Evolutionary conservation across 352 stramenopile genomes (phyloP), one percentile per base, ranked within the genome.

Genomic region (Pythium graminicola): DNA sequence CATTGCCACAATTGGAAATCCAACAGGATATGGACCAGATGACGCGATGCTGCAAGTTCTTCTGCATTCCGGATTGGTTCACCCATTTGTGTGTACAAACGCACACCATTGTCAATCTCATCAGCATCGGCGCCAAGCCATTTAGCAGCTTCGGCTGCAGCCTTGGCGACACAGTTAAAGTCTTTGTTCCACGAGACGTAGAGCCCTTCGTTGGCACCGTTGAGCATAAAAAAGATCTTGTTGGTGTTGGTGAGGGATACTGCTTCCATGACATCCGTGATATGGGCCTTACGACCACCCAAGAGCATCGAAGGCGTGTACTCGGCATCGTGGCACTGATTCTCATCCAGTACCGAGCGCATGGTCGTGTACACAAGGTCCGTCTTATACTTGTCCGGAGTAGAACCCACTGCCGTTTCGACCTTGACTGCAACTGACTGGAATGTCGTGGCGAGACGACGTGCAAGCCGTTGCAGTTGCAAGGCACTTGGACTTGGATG

Each of bases 151-250:
- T 70, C 29, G 27, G 74, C 44, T 0, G 77, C 77, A 3, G 73
- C 67, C 20, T 65, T 50, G 2, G 58, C 58, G 16, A 90, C 41
- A 38, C 81, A 90, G 10, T 70, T 65, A 39, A 85, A 88, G 29
- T 88, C 53, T 13, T 81, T 74, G 53, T 88, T 90, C 76, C 77
- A 93, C 5, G 71, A 71, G 42, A 87, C 76, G 64, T 89, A 90
- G 43, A 93, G 49, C 7, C 81, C 81, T 27, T 89, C 72, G 45
- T 90, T 93, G 14, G 60, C 73, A 10, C 81, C 81, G 45, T 93
- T 93, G 57, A 93, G 76, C 73, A 93, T 82, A 65, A 93, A 83
- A 50, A 93, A 93, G 36, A 88, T 52, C 54, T 68, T 70, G 70
- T 89, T 67, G 6, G 64, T 51, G 11, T 22, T 13, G 28, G 64